phyloP scores from a whole-genome alignment of 2,329 filamentous ascomycete genomes.

The Colletotrichum agaves region DNA sequence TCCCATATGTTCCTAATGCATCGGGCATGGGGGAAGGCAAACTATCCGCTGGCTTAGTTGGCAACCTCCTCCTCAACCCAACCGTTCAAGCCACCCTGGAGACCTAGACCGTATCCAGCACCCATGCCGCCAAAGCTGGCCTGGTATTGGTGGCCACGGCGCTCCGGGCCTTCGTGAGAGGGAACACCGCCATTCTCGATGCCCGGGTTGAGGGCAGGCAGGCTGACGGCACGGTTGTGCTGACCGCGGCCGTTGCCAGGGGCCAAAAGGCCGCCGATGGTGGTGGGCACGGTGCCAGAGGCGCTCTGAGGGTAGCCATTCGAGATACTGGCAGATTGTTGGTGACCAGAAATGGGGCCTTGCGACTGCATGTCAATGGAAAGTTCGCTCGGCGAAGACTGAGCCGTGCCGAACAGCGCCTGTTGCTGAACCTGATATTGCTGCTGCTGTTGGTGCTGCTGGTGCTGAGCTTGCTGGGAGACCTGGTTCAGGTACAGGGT shows the following conservation, averaged over 20 bases:
- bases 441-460: slow-evolving; percentile 80
- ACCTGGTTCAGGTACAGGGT: slow-evolving; percentile 94
- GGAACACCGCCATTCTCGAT: slow-evolving; percentile 68
- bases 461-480: slow-evolving; percentile 76
- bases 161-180: slow-evolving; percentile 60
- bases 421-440: slow-evolving; percentile 80
- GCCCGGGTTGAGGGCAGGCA: slow-evolving; percentile 77
- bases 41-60: slow-evolving; percentile 54
- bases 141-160: slow-evolving; percentile 74
- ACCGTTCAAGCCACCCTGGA: slow-evolving; percentile 72
- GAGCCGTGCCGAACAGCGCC: slow-evolving; percentile 80
- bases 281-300: slow-evolving; percentile 68
- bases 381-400: slow-evolving; percentile 67
- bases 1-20: slow-evolving; percentile 40
- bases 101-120: slow-evolving; percentile 69
- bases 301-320: slow-evolving; percentile 69
- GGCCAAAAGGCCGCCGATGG: slow-evolving; percentile 80
- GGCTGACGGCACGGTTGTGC: slow-evolving; percentile 85
- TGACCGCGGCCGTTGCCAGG: slow-evolving; percentile 71
- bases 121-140: slow-evolving; percentile 70
- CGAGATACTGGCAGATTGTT: slow-evolving; percentile 73
- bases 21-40: slow-evolving; percentile 11
- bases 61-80: slow-evolving; percentile 76
- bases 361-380: slow-evolving; percentile 69
- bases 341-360: slow-evolving; percentile 70